These are phyloP conservation scores for Phytophthora boehmeriae DNA, from an alignment of 352 stramenopile species.

Conservation along the genomic window DNA sequence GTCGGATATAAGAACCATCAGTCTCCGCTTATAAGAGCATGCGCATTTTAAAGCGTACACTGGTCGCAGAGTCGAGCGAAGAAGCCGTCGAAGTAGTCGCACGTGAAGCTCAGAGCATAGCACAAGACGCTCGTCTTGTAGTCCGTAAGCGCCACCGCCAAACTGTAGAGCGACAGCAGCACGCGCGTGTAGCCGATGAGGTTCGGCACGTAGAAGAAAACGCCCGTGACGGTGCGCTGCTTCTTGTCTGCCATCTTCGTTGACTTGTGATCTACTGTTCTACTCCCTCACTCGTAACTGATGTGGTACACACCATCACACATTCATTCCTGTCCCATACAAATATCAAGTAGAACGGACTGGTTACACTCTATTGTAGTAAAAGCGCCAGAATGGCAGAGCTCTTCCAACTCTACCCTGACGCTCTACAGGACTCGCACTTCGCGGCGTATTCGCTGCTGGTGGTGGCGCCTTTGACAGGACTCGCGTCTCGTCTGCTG, in stretches of 20 bases:
- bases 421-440: slow-evolving; percentile 52
- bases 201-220: slow-evolving; percentile 97
- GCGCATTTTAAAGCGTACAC: slow-evolving; percentile 52
- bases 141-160: slow-evolving; percentile 77
- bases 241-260: slow-evolving; percentile 28
- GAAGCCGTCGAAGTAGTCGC: slow-evolving; percentile 98
- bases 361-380: no score
- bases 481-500: slow-evolving; percentile 42
- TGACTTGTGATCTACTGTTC: no score
- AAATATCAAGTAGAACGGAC: background rate
- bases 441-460: slow-evolving; percentile 51
- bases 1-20: slow-evolving; percentile 6
- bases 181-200: slow-evolving; percentile 96
- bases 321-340: slow-evolving; percentile 6
- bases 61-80: slow-evolving; percentile 97
- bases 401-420: slow-evolving; percentile 52
- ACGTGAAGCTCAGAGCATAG: slow-evolving; percentile 96
- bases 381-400: slow-evolving; percentile 12
- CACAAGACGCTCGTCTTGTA: slow-evolving; percentile 83
- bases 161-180: slow-evolving; percentile 82
- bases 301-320: slow-evolving; percentile 4
- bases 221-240: slow-evolving; percentile 60
- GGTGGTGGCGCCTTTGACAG: slow-evolving; percentile 45
- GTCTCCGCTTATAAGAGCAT: background rate
- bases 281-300: background rate